Conservation (phyloP, 2,329 filamentous ascomycete species). For the Pyricularia pennisetigena region DNA sequence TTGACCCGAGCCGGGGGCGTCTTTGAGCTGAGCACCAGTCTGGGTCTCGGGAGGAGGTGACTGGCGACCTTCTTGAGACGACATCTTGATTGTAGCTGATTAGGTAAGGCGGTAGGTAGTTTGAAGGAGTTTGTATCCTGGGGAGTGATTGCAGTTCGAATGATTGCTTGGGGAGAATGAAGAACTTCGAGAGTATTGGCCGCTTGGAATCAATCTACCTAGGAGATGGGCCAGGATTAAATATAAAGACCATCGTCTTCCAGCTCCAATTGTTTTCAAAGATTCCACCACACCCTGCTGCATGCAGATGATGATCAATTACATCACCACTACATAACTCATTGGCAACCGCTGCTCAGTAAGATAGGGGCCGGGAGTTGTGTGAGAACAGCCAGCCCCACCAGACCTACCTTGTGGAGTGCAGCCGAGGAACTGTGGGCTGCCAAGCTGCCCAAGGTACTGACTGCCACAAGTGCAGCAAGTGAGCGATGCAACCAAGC, state of each 20-base stretch:
- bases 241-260: neutral
- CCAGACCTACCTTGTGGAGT: neutral
- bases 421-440: no score
- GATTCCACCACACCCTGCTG: neutral
- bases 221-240: neutral
- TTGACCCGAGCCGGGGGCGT: constrained; percentile 45
- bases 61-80: constrained; percentile 54
- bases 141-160: neutral
- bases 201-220: neutral
- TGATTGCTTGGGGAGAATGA: neutral
- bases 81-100: constrained; percentile 41
- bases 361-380: neutral
- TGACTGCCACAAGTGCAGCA: neutral
- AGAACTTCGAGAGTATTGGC: neutral
- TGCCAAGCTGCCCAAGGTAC: neutral
- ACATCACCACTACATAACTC: neutral
- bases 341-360: neutral
- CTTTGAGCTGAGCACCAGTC: constrained; percentile 52
- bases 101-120: neutral
- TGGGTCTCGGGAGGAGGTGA: constrained; percentile 68
- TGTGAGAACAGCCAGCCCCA: neutral
- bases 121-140: neutral
- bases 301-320: neutral
- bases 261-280: neutral
- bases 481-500: neutral